Conservation (phyloP, 129 eudicot species). For the Smallanthus sonchifolius region DNA sequence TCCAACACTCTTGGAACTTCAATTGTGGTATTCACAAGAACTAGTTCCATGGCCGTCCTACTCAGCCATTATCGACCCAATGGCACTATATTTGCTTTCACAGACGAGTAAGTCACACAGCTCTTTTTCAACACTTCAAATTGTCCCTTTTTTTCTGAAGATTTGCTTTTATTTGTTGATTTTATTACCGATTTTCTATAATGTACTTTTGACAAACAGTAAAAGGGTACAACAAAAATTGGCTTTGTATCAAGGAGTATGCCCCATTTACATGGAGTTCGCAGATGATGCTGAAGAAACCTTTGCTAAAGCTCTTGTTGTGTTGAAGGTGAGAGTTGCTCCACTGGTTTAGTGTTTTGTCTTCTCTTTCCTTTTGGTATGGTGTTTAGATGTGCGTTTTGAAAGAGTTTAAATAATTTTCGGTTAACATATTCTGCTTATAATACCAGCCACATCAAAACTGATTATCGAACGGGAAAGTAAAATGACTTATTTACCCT, state of each 20-base stretch:
- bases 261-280: slow-evolving; percentile 88
- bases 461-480: neutral
- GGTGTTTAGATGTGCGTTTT: too few relatives aligned
- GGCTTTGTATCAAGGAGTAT: slow-evolving; percentile 95
- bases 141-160: neutral
- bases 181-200: neutral
- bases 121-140: neutral
- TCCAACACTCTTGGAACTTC: slow-evolving; percentile 97
- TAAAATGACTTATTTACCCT: slow-evolving; percentile 1
- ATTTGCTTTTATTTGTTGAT: neutral
- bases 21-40: slow-evolving; percentile 89
- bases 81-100: slow-evolving; percentile 95
- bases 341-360: neutral
- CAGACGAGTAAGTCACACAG: slow-evolving; percentile 72
- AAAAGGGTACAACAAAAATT: slow-evolving; percentile 87
- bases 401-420: neutral
- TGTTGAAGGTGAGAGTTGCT: slow-evolving; percentile 51
- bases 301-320: slow-evolving; percentile 59
- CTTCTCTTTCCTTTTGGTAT: neutral
- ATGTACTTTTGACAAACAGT: slow-evolving; percentile 38
- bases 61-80: slow-evolving; percentile 95
- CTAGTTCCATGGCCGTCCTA: slow-evolving; percentile 83
- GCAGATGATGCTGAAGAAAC: slow-evolving; percentile 85
- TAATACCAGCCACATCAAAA: neutral
- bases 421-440: neutral